Conservation (phyloP, 2,329 filamentous ascomycete species). For the Pestalotiopsis fici region DNA sequence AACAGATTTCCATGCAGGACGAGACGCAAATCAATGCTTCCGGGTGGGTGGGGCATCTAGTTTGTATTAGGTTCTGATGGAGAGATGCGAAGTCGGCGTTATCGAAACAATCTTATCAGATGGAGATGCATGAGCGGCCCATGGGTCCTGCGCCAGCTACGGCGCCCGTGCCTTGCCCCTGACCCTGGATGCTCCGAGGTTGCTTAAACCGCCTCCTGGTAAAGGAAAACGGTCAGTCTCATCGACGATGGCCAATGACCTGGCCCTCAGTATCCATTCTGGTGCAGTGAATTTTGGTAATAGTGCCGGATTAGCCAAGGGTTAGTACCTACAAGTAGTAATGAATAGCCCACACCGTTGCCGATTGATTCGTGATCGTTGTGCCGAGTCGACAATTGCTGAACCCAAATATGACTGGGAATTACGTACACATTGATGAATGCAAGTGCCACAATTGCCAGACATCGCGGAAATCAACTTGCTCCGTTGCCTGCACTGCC, state of each 20-base stretch:
- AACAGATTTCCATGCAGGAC: constrained; percentile 16
- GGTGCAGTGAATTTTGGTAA: background rate
- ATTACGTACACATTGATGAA: background rate
- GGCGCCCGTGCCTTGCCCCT: background rate
- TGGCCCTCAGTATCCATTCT: background rate
- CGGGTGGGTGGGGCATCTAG: constrained; percentile 17
- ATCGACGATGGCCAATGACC: background rate
- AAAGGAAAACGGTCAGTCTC: background rate
- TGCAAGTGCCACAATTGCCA: background rate
- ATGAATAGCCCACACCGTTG: background rate
- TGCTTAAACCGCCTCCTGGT: background rate
- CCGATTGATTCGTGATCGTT: background rate
- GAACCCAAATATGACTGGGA: background rate
- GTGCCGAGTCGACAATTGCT: background rate
- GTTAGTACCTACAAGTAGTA: background rate
- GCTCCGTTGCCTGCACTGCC: background rate
- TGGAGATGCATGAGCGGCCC: constrained; percentile 31
- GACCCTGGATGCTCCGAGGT: background rate
- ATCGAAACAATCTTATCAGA: constrained; percentile 58
- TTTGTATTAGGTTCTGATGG: constrained; percentile 11
- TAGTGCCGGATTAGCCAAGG: background rate
- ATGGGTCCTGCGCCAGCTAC: background rate
- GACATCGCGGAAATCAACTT: background rate
- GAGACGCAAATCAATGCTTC: constrained; percentile 14
- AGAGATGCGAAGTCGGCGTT: constrained; percentile 43